These are phyloP conservation scores for Candida palmyrensis DNA, from an alignment of 805 yeast genomes.

Conservation along the genomic window DNA sequence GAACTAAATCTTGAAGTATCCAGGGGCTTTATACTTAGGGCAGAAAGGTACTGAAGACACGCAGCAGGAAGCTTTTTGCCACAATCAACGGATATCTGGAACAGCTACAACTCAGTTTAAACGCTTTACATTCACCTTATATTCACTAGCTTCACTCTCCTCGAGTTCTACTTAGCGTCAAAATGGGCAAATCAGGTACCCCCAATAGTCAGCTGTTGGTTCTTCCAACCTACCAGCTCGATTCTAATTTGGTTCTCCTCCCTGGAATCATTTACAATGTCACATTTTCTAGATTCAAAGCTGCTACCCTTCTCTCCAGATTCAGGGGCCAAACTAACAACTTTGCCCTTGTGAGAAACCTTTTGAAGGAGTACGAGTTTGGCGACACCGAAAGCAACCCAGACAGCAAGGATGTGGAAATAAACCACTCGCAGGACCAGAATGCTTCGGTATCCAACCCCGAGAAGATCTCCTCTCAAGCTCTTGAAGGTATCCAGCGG, in stretches of 20 bases:
- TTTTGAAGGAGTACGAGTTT: slow-evolving; percentile 33
- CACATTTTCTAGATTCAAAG: slow-evolving; percentile 43
- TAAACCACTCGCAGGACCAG: slow-evolving; percentile 2
- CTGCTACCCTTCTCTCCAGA: slow-evolving; percentile 41
- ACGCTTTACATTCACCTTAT: no score
- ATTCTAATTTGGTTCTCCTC: slow-evolving; percentile 43
- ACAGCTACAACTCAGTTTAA: no score
- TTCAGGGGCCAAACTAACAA: slow-evolving; percentile 26
- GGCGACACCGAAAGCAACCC: slow-evolving; percentile 8
- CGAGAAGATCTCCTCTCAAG: slow-evolving; percentile 22
- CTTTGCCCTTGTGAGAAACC: slow-evolving; percentile 23
- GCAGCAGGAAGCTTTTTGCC: no score
- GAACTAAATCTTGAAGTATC: no score
- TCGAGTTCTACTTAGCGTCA: no score
- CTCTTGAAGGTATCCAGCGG: slow-evolving; percentile 24
- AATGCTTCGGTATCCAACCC: slow-evolving; percentile 11
- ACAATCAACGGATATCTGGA: no score
- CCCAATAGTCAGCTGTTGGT: slow-evolving; percentile 16
- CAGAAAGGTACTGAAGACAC: no score
- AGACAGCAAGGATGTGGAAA: slow-evolving; percentile 9
- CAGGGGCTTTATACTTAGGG: no score
- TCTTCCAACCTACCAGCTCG: slow-evolving; percentile 37
- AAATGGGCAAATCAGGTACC: neutral
- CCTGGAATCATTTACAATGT: slow-evolving; percentile 64
- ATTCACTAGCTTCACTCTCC: no score